Base-by-base conservation (phyloP, 1,284 basidiomycete genomes). In the Ustilago curta region DNA sequence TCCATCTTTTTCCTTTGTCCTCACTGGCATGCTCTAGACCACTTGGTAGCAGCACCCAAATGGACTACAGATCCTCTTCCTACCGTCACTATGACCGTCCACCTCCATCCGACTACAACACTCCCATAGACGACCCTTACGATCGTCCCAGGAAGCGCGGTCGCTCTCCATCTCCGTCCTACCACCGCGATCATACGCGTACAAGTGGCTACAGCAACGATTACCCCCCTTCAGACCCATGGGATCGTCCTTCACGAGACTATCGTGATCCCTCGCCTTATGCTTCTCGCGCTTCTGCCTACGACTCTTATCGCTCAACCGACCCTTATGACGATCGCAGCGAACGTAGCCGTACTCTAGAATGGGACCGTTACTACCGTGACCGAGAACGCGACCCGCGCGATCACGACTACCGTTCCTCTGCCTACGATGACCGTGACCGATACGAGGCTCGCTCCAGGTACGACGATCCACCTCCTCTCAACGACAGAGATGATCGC, bases 301-400 rank as follows among this genome's bases (percentile, higher is more conserved):
- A 77, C 54, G 61, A 71, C 52, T 59, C 44, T 23, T 71, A 74
- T 47, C 63, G 70, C 35, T 31, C 56, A 11, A 12, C 61, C 11
- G 75, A 73, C 31, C 45, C 60, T 8, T 70, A 72, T 49, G 75
- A 77, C 21, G 63, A 69, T 21, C 63, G 60, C 1, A 43, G 37
- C 54, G 75, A 77, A 5, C 59, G 75, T 14, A 51, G 25, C 12
- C 71, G 71, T 21, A 58, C 69, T 1, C 50, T 54, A 37, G 73
- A 76, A 48, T 76, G 73, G 73, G 58, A 76, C 5, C 57, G 69
- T 0, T 76, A 72, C 59, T 71, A 76, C 37, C 76, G 76, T 42
- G 68, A 76, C 32, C 76, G 76, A 29, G 68, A 71, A n/a, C 45
- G 64, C 14, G 70, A 70, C 16, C 58, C 60, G 8, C 50, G 61